phyloP scores from a whole-genome alignment of 2,329 filamentous ascomycete species.

The Hymenoscyphus occultus region DNA sequence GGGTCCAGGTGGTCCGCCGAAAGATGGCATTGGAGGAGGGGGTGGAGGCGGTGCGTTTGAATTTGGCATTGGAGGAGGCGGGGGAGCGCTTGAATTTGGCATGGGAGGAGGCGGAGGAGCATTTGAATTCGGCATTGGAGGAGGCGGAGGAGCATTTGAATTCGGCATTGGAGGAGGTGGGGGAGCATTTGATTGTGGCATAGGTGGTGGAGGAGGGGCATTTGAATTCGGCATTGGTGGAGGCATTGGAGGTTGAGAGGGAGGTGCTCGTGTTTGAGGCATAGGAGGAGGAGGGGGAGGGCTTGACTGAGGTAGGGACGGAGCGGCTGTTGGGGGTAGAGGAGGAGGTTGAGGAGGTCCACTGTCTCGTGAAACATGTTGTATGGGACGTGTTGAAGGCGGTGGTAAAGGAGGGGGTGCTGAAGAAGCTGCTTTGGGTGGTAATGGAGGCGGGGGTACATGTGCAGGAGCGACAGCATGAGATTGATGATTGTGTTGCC shows the following conservation, averaged over 20 bases:
- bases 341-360: slow-evolving; percentile 39
- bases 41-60: slow-evolving; percentile 41
- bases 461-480: slow-evolving; percentile 38
- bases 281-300: slow-evolving; percentile 40
- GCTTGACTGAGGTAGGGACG: slow-evolving; percentile 35
- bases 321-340: slow-evolving; percentile 36
- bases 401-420: slow-evolving; percentile 51
- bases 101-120: slow-evolving; percentile 43
- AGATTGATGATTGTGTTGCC: slow-evolving; percentile 48
- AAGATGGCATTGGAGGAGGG: slow-evolving; percentile 26
- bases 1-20: slow-evolving; percentile 26
- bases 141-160: slow-evolving; percentile 26
- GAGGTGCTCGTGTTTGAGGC: slow-evolving; percentile 40
- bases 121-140: slow-evolving; percentile 37
- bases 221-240: slow-evolving; percentile 37
- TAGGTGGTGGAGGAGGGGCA: slow-evolving; percentile 42
- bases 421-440: slow-evolving; percentile 44
- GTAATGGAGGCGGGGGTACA: slow-evolving; percentile 41
- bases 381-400: slow-evolving; percentile 49
- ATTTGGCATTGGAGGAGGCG: slow-evolving; percentile 38
- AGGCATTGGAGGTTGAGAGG: slow-evolving; percentile 42
- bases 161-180: slow-evolving; percentile 39
- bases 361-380: slow-evolving; percentile 44
- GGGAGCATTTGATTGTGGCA: slow-evolving; percentile 34
- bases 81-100: slow-evolving; percentile 32